Evolutionary conservation across 768 basidiomycete species (phyloP), one percentile per base, ranked within the genome.

Genomic region (Mycena belliarum): DNA sequence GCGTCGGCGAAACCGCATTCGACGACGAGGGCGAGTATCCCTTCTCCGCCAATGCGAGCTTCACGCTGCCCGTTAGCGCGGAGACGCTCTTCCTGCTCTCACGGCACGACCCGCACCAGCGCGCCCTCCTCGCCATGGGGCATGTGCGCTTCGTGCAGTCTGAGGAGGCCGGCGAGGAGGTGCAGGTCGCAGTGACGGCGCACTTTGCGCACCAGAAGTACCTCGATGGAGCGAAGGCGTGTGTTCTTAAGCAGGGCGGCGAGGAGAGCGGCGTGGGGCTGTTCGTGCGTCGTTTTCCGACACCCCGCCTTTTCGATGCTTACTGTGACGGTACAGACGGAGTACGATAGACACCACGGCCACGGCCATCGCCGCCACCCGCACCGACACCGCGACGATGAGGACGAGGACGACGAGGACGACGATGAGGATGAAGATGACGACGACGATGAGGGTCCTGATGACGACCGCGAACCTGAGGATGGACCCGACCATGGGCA

Each of bases 221-320:
- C 14, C 55, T 68, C 12, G 66, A 71, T 24, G 38, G 50, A 26
- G 59, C 68, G 3, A 66, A 69, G 43, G 71, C 67, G 5, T 76
- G 74, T 51, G 44, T 60, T 21, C 26, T 72, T 9, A 51, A 23
- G 2, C 41, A 55, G 10, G 32, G 52, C 0, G 64, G 63, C 0
- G 64, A 67, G 14, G 23, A 57, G 24, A 41, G 11, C 21, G 74
- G 75, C 26, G 65, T 75, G 50, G 73, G 75, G 2, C 65, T 76
- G 35, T 73, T 75, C 37, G 74, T 76, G 55, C 66, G 71, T 67
- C 0, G 3, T 37, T 47, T 35, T 14, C 33, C 33, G 5, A 10
- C 12, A 14, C 4, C 33, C 14, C 7, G 14, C 14, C 29, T 32
- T 14, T 32, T 6, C 7, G 7, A 32, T 32, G 29, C 5, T 28